Base-by-base conservation (phyloP, 1,284 basidiomycete species). In the Leccinum fuscescens region DNA sequence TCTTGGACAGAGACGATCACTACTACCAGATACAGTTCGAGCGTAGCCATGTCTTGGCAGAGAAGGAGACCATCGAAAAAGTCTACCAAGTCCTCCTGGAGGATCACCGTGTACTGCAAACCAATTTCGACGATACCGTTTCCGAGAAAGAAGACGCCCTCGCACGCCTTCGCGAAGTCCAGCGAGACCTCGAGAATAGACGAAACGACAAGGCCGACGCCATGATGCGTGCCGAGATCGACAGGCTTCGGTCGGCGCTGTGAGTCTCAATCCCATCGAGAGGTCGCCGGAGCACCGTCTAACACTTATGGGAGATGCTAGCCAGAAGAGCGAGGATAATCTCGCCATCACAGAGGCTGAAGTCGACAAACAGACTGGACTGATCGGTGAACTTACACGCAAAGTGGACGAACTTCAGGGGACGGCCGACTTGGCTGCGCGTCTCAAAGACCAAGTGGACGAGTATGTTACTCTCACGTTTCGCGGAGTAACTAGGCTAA, bases 361-460 rank as follows among this genome's bases (percentile, higher is more conserved):
- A 63, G 78, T 94, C 2, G 92, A 94, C 64, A 92, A 89, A 71
- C 88, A 93, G 64, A 86, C 84, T 0, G 76, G 72, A 48, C 65
- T 87, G 2, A 83, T 92, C 6, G 81, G 84, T 1, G 93, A 94
- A 27, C 77, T 96, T 62, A 92, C 86, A 7, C 84, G 84, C 65
- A 89, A 85, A 70, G 83, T 91, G 9, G 93, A 94, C 49, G 94
- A 98, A 48, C 79, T 97, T n/a, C 88, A 91, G 69, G 76, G 72
- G 3, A 82, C 85, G 67, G 93, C 93, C 0, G 89, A 91, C 63
- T 87, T 94, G 67, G 88, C 89, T 1, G 81, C 78, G 4, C 85
- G 84, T 65, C 80, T 98, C 61, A 96, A 94, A 71, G 96, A 98
- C 70, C 90, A 97, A 75, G 80, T 98, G 1, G 96, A 99, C 70